These are phyloP conservation scores for Aspergillus hiratsukae DNA, from an alignment of 2,329 filamentous ascomycete genomes.

Conservation along the genomic window DNA sequence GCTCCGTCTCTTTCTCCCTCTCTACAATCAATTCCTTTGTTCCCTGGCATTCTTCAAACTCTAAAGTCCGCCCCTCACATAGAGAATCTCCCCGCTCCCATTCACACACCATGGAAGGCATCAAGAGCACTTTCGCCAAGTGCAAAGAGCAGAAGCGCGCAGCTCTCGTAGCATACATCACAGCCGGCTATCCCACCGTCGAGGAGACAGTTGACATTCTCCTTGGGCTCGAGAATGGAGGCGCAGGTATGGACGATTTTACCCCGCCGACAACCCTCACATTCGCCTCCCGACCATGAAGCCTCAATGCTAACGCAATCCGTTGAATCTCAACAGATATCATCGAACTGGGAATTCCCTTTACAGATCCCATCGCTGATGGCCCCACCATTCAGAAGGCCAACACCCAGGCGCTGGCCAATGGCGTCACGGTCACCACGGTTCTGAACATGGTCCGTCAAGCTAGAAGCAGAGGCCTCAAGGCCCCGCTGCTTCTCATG, in stretches of 20 bases:
- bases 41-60: neutral
- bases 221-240: constrained; percentile 85
- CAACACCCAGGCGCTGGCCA: constrained; percentile 83
- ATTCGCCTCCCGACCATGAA: neutral
- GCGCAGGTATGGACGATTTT: constrained; percentile 61
- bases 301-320: neutral
- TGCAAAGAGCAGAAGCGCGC: constrained; percentile 60
- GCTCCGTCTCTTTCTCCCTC: neutral
- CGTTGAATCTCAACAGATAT: constrained; percentile 58
- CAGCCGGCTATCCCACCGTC: constrained; percentile 82
- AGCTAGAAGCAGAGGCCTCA: constrained; percentile 71
- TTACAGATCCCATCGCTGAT: constrained; percentile 97
- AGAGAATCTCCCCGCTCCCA: constrained; percentile 5
- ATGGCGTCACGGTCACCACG: constrained; percentile 78
- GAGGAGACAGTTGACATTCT: constrained; percentile 79
- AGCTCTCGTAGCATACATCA: constrained; percentile 93
- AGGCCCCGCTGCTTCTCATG: constrained; percentile 86
- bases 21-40: neutral
- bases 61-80: neutral
- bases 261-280: neutral
- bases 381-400: constrained; percentile 94
- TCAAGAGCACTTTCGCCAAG: constrained; percentile 54
- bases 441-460: constrained; percentile 80
- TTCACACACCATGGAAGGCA: constrained; percentile 44
- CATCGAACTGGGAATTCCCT: constrained; percentile 92